These are phyloP conservation scores for Colletotrichum salicis DNA, from an alignment of 2,329 filamentous ascomycete species.

Conservation along the genomic window DNA sequence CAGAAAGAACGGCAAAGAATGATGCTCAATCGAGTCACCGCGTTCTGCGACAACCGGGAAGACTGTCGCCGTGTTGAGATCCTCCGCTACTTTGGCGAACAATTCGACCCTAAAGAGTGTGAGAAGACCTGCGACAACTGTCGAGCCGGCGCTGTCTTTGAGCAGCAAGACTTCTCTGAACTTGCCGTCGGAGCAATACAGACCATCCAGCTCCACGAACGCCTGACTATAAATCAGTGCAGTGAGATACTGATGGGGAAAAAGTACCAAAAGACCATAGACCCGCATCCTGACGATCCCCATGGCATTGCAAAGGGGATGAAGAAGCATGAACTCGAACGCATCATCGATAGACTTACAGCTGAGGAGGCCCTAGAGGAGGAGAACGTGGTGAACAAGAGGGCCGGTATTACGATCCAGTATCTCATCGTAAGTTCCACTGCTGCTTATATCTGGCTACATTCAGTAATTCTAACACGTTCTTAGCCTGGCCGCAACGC, in stretches of 20 bases:
- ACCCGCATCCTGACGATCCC: conserved; percentile 64
- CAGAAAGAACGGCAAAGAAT: conserved; percentile 86
- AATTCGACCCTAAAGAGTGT: conserved; percentile 79
- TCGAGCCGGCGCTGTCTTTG: conserved; percentile 75
- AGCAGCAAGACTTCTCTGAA: conserved; percentile 79
- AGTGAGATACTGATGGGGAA: conserved; percentile 85
- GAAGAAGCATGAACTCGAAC: conserved; percentile 80
- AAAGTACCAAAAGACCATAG: conserved; percentile 67
- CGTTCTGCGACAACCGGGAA: conserved; percentile 88
- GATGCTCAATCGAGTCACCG: conserved; percentile 86
- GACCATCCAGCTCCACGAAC: conserved; percentile 69
- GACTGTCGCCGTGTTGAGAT: conserved; percentile 91
- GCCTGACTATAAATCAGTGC: conserved; percentile 81
- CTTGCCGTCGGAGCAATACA: conserved; percentile 77
- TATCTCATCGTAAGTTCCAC: conserved; percentile 73
- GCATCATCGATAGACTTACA: conserved; percentile 82
- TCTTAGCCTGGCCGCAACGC: conserved; percentile 54
- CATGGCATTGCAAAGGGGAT: conserved; percentile 77
- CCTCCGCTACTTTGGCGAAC: conserved; percentile 92
- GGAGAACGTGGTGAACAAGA: conserved; percentile 71
- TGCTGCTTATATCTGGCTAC: not conserved
- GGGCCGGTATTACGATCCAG: conserved; percentile 74
- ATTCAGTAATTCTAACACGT: not conserved
- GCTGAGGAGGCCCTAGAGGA: conserved; percentile 80
- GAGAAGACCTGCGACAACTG: conserved; percentile 89